Evolutionary conservation across 371 early-diverging fungal species (phyloP).

Genomic region (Apophysomyces sp.): DNA sequence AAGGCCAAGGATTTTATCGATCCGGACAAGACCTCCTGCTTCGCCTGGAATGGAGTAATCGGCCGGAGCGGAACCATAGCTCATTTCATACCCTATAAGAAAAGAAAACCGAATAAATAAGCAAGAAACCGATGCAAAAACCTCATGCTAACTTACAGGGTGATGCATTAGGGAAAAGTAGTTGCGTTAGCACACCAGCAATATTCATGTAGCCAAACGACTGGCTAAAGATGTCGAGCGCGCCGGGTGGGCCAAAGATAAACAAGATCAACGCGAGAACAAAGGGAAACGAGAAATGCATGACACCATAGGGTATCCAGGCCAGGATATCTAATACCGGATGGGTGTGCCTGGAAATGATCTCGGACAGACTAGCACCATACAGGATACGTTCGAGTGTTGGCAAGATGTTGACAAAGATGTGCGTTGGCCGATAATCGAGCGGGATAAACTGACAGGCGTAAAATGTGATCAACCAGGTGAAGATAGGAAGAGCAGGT

Average conservation of each 20-base stretch:
- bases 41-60: conserved; percentile 71
- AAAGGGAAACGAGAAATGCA: conserved; percentile 68
- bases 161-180: conserved; percentile 69
- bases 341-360: conserved; percentile 55
- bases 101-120: not conserved
- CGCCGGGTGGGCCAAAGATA: conserved; percentile 53
- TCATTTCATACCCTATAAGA: conserved; percentile 60
- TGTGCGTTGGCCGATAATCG: conserved; percentile 56
- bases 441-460: conserved; percentile 66
- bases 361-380: conserved; percentile 65
- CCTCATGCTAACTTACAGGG: conserved; percentile 61
- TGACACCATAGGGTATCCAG: conserved; percentile 74
- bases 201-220: conserved; percentile 73
- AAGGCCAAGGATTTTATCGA: conserved; percentile 67
- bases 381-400: conserved; percentile 68
- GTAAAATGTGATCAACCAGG: conserved; percentile 65
- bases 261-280: conserved; percentile 49
- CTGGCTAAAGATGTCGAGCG: conserved; percentile 53
- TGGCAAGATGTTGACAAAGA: conserved; percentile 69
- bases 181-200: conserved; percentile 69
- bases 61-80: conserved; percentile 61
- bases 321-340: conserved; percentile 61
- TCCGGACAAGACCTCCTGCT: conserved; percentile 69
- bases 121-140: not conserved
- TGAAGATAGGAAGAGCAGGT: conserved; percentile 59